Percentiles rank a stretch among this genome's conserved stretches.
phyloP scores from a whole-genome alignment of 2,329 filamentous ascomycete species.

The Trichoderma koningiopsis region DNA sequence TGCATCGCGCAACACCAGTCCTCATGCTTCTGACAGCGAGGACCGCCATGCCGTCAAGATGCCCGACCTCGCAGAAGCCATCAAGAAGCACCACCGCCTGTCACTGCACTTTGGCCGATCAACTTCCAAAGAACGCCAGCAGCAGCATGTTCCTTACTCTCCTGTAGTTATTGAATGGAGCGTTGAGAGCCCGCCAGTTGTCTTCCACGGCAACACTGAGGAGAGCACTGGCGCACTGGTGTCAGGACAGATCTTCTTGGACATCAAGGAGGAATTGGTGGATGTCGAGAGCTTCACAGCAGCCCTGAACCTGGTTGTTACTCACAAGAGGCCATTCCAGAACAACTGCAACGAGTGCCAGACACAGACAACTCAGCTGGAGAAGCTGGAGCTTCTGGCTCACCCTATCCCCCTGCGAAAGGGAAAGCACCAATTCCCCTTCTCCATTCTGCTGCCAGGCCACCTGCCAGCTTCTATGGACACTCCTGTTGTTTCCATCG shows the following conservation, averaged over 20 bases:
- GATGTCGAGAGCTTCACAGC: constrained; percentile 75
- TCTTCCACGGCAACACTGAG: constrained; percentile 76
- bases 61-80: constrained; percentile 42
- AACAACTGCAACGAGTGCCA: constrained; percentile 78
- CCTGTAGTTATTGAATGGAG: constrained; percentile 54
- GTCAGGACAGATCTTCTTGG: constrained; percentile 77
- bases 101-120: constrained; percentile 44
- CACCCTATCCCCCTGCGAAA: constrained; percentile 53
- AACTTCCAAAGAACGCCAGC: constrained; percentile 44
- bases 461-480: constrained; percentile 83
- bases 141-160: constrained; percentile 39
- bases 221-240: constrained; percentile 82
- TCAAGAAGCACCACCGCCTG: constrained; percentile 48
- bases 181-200: constrained; percentile 84
- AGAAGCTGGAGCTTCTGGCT: constrained; percentile 76
- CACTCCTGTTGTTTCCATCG: constrained; percentile 69
- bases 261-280: constrained; percentile 66
- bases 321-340: constrained; percentile 80
- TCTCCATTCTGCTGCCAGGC: constrained; percentile 83
- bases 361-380: constrained; percentile 70
- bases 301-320: constrained; percentile 68
- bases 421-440: constrained; percentile 77
- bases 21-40: constrained; percentile 42
- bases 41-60: constrained; percentile 43
- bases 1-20: constrained; percentile 38